Base-by-base conservation (phyloP, 2,329 filamentous ascomycete species). In the Hymenoscyphus occultus region DNA sequence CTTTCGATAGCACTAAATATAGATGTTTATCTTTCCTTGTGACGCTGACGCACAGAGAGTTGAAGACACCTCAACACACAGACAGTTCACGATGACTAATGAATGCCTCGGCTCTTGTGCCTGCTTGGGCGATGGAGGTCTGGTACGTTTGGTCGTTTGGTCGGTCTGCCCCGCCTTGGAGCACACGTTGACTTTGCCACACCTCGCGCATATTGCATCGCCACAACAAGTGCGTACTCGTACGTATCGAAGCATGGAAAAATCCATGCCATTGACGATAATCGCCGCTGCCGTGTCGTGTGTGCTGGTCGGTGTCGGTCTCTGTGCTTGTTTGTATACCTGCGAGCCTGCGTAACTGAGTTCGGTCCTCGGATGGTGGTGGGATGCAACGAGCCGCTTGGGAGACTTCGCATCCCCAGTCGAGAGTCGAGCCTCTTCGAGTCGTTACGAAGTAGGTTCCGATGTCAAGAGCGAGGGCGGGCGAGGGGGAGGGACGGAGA, bases 81-180 rank as follows among this genome's bases (percentile, higher is more conserved):
- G 19, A 54, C 19, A 54, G 10, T 14, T 54, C 48, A 54, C 48
- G 48, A 54, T 54, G 48, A 54, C 48, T 54, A 54, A 54, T 13
- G 48, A 10, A 5, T 54, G 48, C 48, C 48, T 54, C 48, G 48
- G 48, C 48, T 54, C 48, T 54, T 54, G 35, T 35, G 35, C 35
- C 35, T 35, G 35, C 35, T 35, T 35, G 35, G 35, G 35, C 35
- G 35, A 35, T 35, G 35, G 35, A 10, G 35, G 9, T 35, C 6
- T 28, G 28, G 28, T 28, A 28, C 28, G 35, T 35, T 10, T 35
- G 35, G 35, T 35, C 35, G 35, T 6, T 6, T 35, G 5, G 9
- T 10, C 35, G 48, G 48, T 54, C 48, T 54, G 48, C 48, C 48
- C 48, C 48, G 48, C 48, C 48, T 28, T 51, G 45, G 19, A 51